These are phyloP conservation scores for Diplodia sapinea DNA, from an alignment of 2,329 filamentous ascomycete genomes.

Conservation along the genomic window DNA sequence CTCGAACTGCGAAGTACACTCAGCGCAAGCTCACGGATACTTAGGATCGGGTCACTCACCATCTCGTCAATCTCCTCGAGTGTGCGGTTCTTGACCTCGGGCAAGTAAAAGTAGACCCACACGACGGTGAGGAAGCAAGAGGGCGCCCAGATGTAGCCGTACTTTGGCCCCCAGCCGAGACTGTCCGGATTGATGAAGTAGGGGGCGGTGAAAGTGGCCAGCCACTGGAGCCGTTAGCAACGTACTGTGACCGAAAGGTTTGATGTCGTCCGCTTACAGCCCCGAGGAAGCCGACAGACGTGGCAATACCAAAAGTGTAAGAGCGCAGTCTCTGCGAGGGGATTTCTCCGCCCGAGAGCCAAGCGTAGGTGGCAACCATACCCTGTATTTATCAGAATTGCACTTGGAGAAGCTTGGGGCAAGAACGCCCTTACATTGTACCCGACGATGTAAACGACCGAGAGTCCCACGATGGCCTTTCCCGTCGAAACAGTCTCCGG, in stretches of 20 bases:
- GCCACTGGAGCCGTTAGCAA: constrained; percentile 46
- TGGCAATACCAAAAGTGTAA: constrained; percentile 62
- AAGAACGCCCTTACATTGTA: constrained; percentile 50
- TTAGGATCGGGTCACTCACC: neutral
- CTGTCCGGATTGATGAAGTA: constrained; percentile 65
- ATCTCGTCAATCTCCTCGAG: constrained; percentile 45
- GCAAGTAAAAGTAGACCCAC: constrained; percentile 44
- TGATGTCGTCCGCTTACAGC: constrained; percentile 40
- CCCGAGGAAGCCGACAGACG: constrained; percentile 60
- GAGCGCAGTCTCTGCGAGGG: constrained; percentile 63
- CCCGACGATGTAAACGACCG: constrained; percentile 60
- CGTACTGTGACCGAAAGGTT: too few species aligned
- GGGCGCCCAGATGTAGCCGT: constrained; percentile 48
- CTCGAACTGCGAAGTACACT: constrained; percentile 35
- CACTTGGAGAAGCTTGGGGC: fast-evolving
- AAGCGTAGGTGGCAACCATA: constrained; percentile 62
- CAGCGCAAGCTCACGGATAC: neutral
- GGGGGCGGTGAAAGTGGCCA: constrained; percentile 62
- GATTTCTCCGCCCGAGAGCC: constrained; percentile 64
- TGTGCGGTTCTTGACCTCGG: constrained; percentile 49
- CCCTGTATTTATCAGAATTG: constrained; percentile 35
- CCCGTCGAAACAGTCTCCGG: constrained; percentile 49
- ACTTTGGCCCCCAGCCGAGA: constrained; percentile 64
- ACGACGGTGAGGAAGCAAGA: constrained; percentile 48
- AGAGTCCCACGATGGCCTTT: constrained; percentile 59